Evolutionary conservation across 2,329 filamentous ascomycete species (phyloP).

Genomic region (Gyromitra esculenta): DNA sequence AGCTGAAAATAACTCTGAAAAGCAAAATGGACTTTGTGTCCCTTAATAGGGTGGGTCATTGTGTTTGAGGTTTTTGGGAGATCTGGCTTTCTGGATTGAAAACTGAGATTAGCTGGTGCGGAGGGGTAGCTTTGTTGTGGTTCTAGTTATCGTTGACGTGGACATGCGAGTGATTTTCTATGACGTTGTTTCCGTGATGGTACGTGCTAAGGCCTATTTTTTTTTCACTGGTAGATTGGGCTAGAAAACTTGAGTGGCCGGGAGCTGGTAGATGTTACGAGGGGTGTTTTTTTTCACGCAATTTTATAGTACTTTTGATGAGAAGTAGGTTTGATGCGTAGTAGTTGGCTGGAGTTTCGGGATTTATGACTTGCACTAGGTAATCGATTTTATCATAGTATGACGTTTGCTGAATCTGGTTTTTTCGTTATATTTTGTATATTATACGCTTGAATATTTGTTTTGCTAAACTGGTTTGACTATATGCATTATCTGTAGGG

Average conservation of each 20-base stretch:
- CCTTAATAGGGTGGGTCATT: neutral
- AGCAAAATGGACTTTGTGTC: neutral
- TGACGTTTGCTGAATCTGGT: too few species aligned
- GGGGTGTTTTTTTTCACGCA: too few species aligned
- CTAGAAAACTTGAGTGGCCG: neutral
- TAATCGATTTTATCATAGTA: too few species aligned
- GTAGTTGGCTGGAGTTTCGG: too few species aligned
- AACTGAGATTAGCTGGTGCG: neutral
- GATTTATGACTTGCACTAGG: too few species aligned
- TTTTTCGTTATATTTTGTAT: too few species aligned
- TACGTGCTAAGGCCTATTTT: neutral
- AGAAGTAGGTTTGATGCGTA: too few species aligned
- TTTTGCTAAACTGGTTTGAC: too few species aligned
- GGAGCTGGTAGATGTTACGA: too few species aligned
- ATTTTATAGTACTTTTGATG: too few species aligned
- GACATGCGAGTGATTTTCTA: constrained; percentile 5
- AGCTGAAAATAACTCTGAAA: constrained; percentile 34
- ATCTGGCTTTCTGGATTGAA: neutral
- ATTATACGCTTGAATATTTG: too few species aligned
- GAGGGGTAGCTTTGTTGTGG: neutral
- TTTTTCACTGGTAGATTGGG: neutral
- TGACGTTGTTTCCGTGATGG: neutral
- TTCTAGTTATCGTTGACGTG: neutral
- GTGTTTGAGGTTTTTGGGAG: neutral
- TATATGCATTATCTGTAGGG: too few species aligned